Conservation (phyloP, 2,329 filamentous ascomycete species). For the Penicillium sp. region DNA sequence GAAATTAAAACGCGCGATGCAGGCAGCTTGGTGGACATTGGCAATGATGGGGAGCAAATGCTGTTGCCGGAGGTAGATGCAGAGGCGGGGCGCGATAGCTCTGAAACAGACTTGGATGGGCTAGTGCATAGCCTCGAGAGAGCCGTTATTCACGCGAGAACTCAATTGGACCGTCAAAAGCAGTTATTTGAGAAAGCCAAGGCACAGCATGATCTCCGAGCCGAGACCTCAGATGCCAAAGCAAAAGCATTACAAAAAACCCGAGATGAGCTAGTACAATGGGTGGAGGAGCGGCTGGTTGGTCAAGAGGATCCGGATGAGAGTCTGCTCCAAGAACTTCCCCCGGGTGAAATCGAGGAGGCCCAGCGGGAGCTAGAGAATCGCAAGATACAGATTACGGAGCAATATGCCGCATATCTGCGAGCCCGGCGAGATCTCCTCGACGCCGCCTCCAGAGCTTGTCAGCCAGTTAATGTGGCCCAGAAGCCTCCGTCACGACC, state of each 20-base stretch:
- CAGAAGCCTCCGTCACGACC: constrained; percentile 20
- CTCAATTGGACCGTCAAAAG: constrained; percentile 37
- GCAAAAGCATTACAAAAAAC: constrained; percentile 43
- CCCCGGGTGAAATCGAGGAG: constrained; percentile 31
- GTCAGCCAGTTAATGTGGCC: constrained; percentile 31
- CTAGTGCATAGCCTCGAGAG: constrained; percentile 40
- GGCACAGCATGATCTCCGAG: constrained; percentile 19
- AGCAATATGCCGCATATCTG: constrained; percentile 38
- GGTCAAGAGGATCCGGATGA: constrained; percentile 33
- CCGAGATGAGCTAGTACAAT: constrained; percentile 49
- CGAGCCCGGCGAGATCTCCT: constrained; percentile 37
- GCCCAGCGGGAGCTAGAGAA: constrained; percentile 30
- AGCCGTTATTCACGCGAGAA: constrained; percentile 38
- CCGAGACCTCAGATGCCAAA: constrained; percentile 17
- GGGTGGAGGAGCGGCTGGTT: constrained; percentile 51
- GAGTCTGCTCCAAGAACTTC: constrained; percentile 25
- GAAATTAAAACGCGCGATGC: constrained; percentile 36
- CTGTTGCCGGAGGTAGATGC: constrained; percentile 19
- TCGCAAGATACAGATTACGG: constrained; percentile 32
- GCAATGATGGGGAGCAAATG: constrained; percentile 15
- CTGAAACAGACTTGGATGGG: constrained; percentile 28
- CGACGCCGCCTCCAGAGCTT: constrained; percentile 35
- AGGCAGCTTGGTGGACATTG: constrained; percentile 21
- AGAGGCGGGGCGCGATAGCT: constrained; percentile 7
- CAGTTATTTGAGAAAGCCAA: constrained; percentile 34